Conservation (phyloP, 345 rosid species). For the Eucalyptus albens region DNA sequence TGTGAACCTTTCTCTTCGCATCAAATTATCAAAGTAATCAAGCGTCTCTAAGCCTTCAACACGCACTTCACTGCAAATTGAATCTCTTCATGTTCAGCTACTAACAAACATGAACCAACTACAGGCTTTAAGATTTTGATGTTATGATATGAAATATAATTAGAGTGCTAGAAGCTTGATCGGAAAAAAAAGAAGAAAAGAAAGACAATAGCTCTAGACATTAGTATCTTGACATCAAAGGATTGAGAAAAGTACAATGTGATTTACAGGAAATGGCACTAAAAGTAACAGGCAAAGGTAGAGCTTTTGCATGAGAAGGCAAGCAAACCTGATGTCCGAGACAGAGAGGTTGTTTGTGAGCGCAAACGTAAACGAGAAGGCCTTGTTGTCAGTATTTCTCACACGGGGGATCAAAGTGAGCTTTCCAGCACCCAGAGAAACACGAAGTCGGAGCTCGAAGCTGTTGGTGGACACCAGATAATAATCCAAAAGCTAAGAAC, state of each 20-base stretch:
- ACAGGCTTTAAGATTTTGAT: neutral
- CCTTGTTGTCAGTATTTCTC: conserved; percentile 73
- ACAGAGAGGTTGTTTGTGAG: conserved; percentile 70
- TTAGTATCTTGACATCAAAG: neutral
- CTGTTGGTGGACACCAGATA: conserved; percentile 23
- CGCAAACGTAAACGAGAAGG: conserved; percentile 72
- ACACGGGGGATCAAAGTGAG: conserved; percentile 88
- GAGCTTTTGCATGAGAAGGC: neutral
- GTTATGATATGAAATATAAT: neutral
- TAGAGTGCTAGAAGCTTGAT: neutral
- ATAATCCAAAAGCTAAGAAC: neutral
- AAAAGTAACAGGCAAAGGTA: neutral
- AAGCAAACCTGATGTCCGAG: conserved; percentile 79
- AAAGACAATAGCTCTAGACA: neutral
- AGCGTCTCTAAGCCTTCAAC: conserved; percentile 98
- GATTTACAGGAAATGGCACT: neutral
- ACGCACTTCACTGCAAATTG: conserved; percentile 82
- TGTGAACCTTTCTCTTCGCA: conserved; percentile 56
- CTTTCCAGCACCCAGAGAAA: conserved; percentile 66
- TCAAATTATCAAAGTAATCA: conserved; percentile 77
- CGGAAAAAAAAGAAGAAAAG: neutral
- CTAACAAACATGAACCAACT: neutral
- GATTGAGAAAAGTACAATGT: neutral
- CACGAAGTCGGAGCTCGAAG: conserved; percentile 82
- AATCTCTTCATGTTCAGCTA: neutral